Evolutionary conservation across 257 asterid species (phyloP), one percentile per base, ranked within the genome.

Genomic region (Penstemon newberryi): DNA sequence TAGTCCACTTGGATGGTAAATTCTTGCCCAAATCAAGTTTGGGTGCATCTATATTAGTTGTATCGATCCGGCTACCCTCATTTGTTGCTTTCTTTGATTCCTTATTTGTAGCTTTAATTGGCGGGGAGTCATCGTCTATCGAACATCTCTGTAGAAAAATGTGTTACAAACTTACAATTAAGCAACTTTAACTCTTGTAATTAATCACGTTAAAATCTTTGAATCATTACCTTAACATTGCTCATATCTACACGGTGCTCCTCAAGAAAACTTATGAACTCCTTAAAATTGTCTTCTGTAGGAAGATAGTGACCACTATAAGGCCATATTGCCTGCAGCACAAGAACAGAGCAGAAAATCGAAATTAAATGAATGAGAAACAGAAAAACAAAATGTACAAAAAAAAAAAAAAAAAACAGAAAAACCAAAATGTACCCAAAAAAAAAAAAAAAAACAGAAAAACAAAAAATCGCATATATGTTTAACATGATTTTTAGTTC

Each of bases 271-370:
- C 59, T 37, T 47, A 88, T 70, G 80, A 88, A 86, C 66, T 83
- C 92, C 72, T 77, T 75, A 41, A 90, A 88, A 65, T 86, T 86
- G 38, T 88, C 96, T 67, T 86, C 90, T 0, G 97, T 90, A 0
- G 97, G 97, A 42, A 83, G 90, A 74, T 90, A 90, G 67, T 90
- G 96, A 6, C 95, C 95, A 19, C 95, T 90, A 65, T 90, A 76
- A 25, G 90, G 97, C 94, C 95, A 87, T 55, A 90, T 78, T 39
- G 83, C 87, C 89, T 84, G 78, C 36, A 39, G 36, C 52, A 41
- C 52, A 70, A 51, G 6, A 11, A 52, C 33, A 3, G 60, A 50
- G 10, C 49, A 36, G 59, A 70, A 25, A 25, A 25, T 25, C 33
- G 33, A 25, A 25, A 25, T 25, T 25, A 25, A 66, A 56, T 18